Percentiles rank a stretch among this genome's conserved stretches.
Evolutionary conservation across 257 asterid genomes (phyloP).

Genomic region (Solanum corneliomulleri): DNA sequence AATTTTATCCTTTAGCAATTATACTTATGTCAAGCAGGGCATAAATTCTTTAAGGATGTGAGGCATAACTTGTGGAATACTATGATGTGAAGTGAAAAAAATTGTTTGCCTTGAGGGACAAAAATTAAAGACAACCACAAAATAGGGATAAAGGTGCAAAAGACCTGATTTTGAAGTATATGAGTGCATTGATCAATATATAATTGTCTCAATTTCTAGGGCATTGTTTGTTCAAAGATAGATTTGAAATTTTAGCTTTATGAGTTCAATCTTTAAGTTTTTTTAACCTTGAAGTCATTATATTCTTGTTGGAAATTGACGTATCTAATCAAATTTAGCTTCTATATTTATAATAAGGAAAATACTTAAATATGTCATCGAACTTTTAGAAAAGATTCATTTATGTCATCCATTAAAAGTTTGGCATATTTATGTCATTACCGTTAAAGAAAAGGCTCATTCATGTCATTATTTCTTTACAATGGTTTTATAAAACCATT

Average conservation of each 20-base stretch:
- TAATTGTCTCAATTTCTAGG: no score
- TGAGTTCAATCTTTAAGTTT: not conserved
- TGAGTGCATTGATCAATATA: not conserved
- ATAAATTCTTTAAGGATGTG: no score
- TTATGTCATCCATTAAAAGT: no score
- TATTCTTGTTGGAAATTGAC: not conserved
- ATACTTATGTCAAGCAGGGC: not conserved
- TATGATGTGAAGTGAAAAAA: not conserved
- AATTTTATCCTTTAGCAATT: no score
- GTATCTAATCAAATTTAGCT: not conserved
- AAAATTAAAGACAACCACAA: not conserved
- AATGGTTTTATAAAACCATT: no score
- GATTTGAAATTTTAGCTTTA: not conserved
- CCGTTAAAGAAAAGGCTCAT: no score
- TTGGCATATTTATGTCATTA: no score
- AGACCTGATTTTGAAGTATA: not conserved
- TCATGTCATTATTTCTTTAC: no score
- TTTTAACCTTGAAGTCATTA: not conserved
- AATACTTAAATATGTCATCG: no score
- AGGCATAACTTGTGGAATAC: not conserved
- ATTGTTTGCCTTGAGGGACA: not conserved
- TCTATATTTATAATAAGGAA: no score
- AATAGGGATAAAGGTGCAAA: not conserved
- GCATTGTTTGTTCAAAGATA: not conserved
- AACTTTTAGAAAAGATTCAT: no score